These are phyloP conservation scores for Apiotrichum veenhuisii DNA, from an alignment of 1,284 basidiomycete species.

Conservation along the genomic window DNA sequence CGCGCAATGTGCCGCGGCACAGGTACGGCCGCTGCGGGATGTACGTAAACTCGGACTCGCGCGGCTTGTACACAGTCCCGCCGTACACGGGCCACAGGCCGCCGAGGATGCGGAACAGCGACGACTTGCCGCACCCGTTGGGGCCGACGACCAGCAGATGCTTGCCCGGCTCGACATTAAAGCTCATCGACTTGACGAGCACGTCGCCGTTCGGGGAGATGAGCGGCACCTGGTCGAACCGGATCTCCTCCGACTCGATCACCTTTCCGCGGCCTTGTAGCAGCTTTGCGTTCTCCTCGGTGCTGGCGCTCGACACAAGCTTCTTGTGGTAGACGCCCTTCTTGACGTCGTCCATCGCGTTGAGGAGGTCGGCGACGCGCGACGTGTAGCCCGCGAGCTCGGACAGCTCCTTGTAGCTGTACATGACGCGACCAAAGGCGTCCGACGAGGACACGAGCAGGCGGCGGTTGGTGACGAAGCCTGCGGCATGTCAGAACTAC, in stretches of 20 bases:
- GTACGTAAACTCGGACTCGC: slow-evolving; percentile 82
- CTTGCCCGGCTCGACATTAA: slow-evolving; percentile 87
- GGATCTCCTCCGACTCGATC: slow-evolving; percentile 74
- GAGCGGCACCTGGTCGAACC: slow-evolving; percentile 89
- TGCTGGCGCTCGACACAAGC: slow-evolving; percentile 68
- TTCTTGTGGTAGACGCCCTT: slow-evolving; percentile 85
- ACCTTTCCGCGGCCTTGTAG: slow-evolving; percentile 74
- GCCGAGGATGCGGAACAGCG: slow-evolving; percentile 88
- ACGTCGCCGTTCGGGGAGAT: slow-evolving; percentile 95
- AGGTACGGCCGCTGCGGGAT: slow-evolving; percentile 96
- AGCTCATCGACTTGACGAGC: slow-evolving; percentile 75
- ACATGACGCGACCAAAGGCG: slow-evolving; percentile 70
- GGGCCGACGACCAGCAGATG: slow-evolving; percentile 88
- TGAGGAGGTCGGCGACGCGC: slow-evolving; percentile 80
- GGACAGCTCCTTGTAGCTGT: slow-evolving; percentile 89
- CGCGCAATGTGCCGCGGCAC: slow-evolving; percentile 84
- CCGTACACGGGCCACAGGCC: slow-evolving; percentile 97
- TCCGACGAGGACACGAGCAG: slow-evolving; percentile 67
- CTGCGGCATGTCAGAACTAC: slow-evolving; percentile 46
- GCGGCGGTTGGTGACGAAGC: slow-evolving; percentile 90
- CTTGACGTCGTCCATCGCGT: slow-evolving; percentile 86
- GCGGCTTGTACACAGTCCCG: slow-evolving; percentile 88
- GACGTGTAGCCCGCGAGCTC: slow-evolving; percentile 95
- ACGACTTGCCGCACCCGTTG: slow-evolving; percentile 84
- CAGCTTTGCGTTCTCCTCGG: slow-evolving; percentile 75